phyloP scores from a whole-genome alignment of 768 basidiomycete genomes.

The Scleroderma citrinum region DNA sequence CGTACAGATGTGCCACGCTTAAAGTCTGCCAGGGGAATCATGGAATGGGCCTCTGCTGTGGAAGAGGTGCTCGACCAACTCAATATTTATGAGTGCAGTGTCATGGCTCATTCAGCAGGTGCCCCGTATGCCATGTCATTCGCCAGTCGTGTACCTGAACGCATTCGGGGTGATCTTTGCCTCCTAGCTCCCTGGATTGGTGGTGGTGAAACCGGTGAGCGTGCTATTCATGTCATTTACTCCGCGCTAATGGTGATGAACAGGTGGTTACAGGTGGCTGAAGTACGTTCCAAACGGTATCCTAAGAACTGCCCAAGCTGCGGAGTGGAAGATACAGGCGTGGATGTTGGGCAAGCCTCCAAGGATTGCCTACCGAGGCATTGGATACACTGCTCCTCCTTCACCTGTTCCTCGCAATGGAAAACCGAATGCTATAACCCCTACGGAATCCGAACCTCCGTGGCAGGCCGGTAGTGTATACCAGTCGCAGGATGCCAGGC shows the following conservation, averaged over 20 bases:
- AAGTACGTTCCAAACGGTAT: slow-evolving; percentile 94
- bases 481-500: slow-evolving; percentile 33
- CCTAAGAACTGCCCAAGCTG: slow-evolving; percentile 91
- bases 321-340: slow-evolving; percentile 94
- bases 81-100: slow-evolving; percentile 70
- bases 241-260: slow-evolving; percentile 9
- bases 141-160: slow-evolving; percentile 65
- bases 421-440: slow-evolving; percentile 16
- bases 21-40: slow-evolving; percentile 69
- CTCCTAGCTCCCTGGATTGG: slow-evolving; percentile 95
- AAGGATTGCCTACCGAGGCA: slow-evolving; percentile 75
- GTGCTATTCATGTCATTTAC: slow-evolving; percentile 1
- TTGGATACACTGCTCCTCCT: slow-evolving; percentile 63
- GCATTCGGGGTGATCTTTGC: slow-evolving; percentile 80
- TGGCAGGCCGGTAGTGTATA: slow-evolving; percentile 21
- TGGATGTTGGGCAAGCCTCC: slow-evolving; percentile 98
- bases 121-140: slow-evolving; percentile 91
- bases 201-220: slow-evolving; percentile 75
- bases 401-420: slow-evolving; percentile 24
- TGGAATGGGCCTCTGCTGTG: slow-evolving; percentile 87
- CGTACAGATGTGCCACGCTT: slow-evolving; percentile 66
- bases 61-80: slow-evolving; percentile 85
- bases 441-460: slow-evolving; percentile 12
- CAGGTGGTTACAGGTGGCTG: slow-evolving; percentile 91
- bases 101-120: slow-evolving; percentile 95